phyloP scores from a whole-genome alignment of 2,329 filamentous ascomycete species.

The Colletotrichum sp. region DNA sequence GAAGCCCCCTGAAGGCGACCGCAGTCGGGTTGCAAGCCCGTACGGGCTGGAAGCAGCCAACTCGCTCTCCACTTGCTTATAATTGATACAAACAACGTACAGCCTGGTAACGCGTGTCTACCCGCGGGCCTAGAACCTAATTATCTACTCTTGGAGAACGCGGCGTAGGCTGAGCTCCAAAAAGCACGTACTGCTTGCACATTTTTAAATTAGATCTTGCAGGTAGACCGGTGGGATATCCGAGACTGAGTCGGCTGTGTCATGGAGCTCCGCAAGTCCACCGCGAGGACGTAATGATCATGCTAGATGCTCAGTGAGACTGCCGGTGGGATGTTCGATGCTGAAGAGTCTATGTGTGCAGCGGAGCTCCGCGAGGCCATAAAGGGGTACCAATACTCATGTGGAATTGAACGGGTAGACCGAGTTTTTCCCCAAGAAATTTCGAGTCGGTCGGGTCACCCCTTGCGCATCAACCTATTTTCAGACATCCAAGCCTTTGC shows the following conservation, averaged over 20 bases:
- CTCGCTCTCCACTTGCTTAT: rapidly evolving
- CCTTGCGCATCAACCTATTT: background rate
- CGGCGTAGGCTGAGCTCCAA: background rate
- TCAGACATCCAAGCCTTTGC: background rate
- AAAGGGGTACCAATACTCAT: rapidly evolving
- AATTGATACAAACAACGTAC: background rate
- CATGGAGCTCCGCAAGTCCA: background rate
- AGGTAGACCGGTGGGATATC: background rate
- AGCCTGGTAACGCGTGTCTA: background rate
- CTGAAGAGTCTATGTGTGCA: background rate
- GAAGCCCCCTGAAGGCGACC: too few species aligned
- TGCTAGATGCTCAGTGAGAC: background rate
- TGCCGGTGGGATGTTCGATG: background rate
- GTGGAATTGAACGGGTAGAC: background rate
- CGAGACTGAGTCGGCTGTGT: rapidly evolving
- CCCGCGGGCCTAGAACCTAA: rapidly evolving
- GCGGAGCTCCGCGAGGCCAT: background rate
- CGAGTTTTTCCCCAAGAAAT: background rate
- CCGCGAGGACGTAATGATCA: background rate
- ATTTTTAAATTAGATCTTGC: background rate
- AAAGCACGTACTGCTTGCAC: too few species aligned
- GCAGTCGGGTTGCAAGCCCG: too few species aligned
- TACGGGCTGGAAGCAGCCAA: background rate
- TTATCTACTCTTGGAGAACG: rapidly evolving
- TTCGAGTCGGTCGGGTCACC: background rate